Conservation (phyloP, 805 yeast species). For the Candida incommunis region DNA sequence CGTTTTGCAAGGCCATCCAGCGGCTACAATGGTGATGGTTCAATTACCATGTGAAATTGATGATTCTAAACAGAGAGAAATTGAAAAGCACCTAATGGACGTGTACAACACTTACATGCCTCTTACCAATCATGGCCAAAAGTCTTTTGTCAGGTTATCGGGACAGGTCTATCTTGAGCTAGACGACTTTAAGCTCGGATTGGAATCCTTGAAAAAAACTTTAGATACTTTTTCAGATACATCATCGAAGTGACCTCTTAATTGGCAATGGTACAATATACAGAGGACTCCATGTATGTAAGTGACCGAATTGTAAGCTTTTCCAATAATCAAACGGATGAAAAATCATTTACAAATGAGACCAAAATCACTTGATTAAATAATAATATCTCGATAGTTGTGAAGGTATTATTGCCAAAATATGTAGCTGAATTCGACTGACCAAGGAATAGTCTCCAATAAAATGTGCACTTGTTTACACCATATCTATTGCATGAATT, state of each 20-base stretch:
- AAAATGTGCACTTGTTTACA: too few species aligned
- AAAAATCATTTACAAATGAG: too few species aligned
- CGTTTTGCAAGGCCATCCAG: constrained; percentile 6
- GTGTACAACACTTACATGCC: constrained; percentile 37
- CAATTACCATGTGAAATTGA: constrained; percentile 21
- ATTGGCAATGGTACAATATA: too few species aligned
- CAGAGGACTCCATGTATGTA: too few species aligned
- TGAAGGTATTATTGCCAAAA: too few species aligned
- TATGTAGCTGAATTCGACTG: too few species aligned
- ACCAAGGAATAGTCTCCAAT: too few species aligned
- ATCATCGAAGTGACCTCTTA: neutral
- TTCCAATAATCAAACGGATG: too few species aligned
- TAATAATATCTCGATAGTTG: too few species aligned
- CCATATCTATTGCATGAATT: too few species aligned
- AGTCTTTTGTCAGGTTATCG: constrained; percentile 36
- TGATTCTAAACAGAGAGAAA: neutral
- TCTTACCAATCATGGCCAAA: constrained; percentile 26
- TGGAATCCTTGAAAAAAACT: constrained; percentile 24
- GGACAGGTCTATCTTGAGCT: constrained; percentile 48
- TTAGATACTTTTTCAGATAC: constrained; percentile 13
- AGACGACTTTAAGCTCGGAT: constrained; percentile 37
- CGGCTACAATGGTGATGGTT: constrained; percentile 30
- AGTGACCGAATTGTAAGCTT: too few species aligned
- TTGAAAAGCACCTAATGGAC: constrained; percentile 10
- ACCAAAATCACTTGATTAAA: too few species aligned